These are phyloP conservation scores for Protomyces arabidopsidicola DNA, from an alignment of 1,139 yeast genomes.

Conservation along the genomic window DNA sequence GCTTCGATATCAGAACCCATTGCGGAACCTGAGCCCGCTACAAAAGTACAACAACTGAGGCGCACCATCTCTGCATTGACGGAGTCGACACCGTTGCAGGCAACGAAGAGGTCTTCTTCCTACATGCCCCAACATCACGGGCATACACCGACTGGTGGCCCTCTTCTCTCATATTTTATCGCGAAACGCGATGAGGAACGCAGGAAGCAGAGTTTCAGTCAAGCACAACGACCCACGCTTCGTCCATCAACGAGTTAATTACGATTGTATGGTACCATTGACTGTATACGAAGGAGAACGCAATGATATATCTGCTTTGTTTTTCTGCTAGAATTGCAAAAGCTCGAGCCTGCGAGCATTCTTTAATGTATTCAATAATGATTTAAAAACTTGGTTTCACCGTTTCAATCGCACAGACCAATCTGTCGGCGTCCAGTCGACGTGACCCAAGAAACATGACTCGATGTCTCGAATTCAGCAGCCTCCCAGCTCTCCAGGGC, in stretches of 20 bases:
- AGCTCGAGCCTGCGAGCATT: not conserved
- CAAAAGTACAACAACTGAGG: not conserved
- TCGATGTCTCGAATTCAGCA: not conserved
- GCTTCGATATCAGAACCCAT: not conserved
- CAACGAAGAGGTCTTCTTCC: not conserved
- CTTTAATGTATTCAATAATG: not conserved
- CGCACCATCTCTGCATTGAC: conserved; percentile 14
- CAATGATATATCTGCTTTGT: too few species aligned
- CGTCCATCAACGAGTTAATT: not conserved
- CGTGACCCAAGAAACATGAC: not conserved
- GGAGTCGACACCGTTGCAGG: conserved; percentile 12
- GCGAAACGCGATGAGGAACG: conserved; percentile 17
- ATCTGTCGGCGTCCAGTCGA: not conserved
- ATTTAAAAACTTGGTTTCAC: not conserved
- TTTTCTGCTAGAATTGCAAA: too few species aligned
- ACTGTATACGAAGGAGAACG: too few species aligned
- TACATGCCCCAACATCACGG: not conserved
- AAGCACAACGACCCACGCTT: not conserved
- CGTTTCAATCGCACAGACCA: not conserved
- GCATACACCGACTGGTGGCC: conserved; percentile 5
- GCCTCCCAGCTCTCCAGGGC: not conserved
- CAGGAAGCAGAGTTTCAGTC: not conserved
- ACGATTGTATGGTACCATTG: not conserved
- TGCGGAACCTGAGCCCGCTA: not conserved
- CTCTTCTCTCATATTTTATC: conserved; percentile 12